Evolutionary conservation across 768 basidiomycete genomes (phyloP).

Genomic region (Astraeus odoratus): DNA sequence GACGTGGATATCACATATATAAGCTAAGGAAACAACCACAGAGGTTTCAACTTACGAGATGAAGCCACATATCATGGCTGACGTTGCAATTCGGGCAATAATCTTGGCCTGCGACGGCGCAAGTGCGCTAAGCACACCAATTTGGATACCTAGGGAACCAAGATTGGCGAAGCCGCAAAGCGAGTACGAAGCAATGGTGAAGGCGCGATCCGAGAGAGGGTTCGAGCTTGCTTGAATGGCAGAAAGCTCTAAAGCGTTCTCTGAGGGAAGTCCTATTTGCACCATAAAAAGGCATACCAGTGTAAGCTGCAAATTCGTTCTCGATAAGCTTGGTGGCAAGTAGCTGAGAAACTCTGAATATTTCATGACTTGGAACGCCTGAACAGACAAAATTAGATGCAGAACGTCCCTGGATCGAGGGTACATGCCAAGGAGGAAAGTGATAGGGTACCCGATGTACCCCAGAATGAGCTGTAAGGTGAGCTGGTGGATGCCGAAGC

Average conservation of each 20-base stretch:
- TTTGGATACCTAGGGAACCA: conserved; percentile 80
- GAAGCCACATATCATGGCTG: conserved; percentile 68
- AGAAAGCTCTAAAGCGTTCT: conserved; percentile 24
- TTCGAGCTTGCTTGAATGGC: conserved; percentile 41
- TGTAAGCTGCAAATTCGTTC: conserved; percentile 81
- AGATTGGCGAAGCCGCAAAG: conserved; percentile 91
- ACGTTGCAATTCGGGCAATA: conserved; percentile 63
- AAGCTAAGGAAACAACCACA: not conserved
- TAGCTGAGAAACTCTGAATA: conserved; percentile 71
- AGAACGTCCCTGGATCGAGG: not conserved
- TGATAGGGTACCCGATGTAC: conserved; percentile 84
- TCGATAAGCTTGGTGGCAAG: conserved; percentile 84
- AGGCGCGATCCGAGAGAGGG: conserved; percentile 66
- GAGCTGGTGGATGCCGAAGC: conserved; percentile 75
- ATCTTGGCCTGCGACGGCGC: conserved; percentile 62
- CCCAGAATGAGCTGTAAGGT: conserved; percentile 81
- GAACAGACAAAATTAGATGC: not conserved
- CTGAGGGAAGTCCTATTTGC: not conserved
- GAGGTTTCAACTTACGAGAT: conserved; percentile 32
- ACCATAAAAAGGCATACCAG: conserved; percentile 19
- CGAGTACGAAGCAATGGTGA: conserved; percentile 78
- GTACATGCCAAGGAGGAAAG: conserved; percentile 56
- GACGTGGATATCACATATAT: not conserved
- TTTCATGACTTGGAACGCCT: conserved; percentile 76
- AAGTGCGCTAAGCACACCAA: conserved; percentile 65